Evolutionary conservation across 2,329 filamentous ascomycete genomes (phyloP).

Genomic region (Penicillium glabrum): DNA sequence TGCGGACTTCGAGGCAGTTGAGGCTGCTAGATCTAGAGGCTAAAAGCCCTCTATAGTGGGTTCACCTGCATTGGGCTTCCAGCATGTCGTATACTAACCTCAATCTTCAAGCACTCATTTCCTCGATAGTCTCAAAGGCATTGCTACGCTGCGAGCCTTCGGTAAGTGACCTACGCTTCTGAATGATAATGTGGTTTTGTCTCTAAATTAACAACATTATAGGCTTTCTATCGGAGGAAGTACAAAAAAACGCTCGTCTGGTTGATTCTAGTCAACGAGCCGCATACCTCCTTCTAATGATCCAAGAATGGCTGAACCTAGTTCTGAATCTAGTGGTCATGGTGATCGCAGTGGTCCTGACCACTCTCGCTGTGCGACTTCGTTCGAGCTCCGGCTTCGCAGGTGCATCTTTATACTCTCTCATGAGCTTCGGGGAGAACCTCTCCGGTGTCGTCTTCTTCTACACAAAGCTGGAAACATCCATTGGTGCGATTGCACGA

Average conservation of each 20-base stretch:
- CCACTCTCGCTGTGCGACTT: slow-evolving; percentile 38
- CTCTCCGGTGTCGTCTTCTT: slow-evolving; percentile 7
- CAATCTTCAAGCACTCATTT: neutral
- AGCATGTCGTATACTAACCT: too few relatives aligned
- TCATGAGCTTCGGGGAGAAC: slow-evolving; percentile 9
- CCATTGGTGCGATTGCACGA: neutral
- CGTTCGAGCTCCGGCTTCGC: slow-evolving; percentile 22
- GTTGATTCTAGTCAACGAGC: slow-evolving; percentile 37
- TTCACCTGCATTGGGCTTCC: neutral
- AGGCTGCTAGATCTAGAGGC: slow-evolving; percentile 2
- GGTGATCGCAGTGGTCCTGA: slow-evolving; percentile 36
- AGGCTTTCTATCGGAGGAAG: neutral
- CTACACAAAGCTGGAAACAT: slow-evolving; percentile 11
- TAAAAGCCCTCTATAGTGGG: neutral
- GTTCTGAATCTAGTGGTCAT: slow-evolving; percentile 42
- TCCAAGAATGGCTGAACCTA: slow-evolving; percentile 40
- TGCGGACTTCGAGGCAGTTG: slow-evolving; percentile 1
- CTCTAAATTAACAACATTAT: neutral
- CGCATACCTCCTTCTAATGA: slow-evolving; percentile 34
- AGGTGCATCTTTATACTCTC: slow-evolving; percentile 14
- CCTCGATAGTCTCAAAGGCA: neutral
- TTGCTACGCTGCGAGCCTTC: neutral
- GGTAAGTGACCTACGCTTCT: neutral
- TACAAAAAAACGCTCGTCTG: slow-evolving; percentile 24
- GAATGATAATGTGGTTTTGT: neutral